Conservation (phyloP, 1,284 basidiomycete species). For the Hemileia vastatrix region DNA sequence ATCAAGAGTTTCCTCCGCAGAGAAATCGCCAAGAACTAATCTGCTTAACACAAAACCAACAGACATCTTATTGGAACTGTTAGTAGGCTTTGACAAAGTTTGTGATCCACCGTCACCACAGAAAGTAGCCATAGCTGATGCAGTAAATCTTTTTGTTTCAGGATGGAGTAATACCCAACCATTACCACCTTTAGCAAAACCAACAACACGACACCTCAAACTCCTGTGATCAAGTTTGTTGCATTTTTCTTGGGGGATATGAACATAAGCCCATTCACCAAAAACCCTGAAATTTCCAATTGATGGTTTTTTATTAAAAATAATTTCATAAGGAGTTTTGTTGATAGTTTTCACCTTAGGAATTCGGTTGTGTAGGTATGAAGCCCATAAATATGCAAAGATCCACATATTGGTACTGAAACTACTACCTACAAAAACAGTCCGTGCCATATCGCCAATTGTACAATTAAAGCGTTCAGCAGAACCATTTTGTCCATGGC, state of each 20-base stretch:
- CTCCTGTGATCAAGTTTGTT: not conserved
- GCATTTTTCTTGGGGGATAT: not conserved
- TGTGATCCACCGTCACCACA: too few relatives aligned
- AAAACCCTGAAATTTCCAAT: not conserved
- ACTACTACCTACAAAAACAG: not conserved
- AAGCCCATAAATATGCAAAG: not conserved
- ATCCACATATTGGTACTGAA: not conserved
- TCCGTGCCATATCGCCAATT: not conserved
- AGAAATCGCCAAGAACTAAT: too few relatives aligned
- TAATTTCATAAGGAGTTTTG: not conserved
- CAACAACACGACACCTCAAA: not conserved
- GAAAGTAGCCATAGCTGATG: not conserved
- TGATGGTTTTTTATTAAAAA: not conserved
- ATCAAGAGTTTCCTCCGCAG: too few relatives aligned
- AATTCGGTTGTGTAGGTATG: not conserved
- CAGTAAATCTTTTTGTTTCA: not conserved
- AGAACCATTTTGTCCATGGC: not conserved
- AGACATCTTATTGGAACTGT: too few relatives aligned
- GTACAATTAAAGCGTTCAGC: not conserved
- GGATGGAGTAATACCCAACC: not conserved
- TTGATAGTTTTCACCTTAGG: not conserved
- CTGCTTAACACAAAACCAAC: too few relatives aligned
- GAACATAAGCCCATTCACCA: not conserved
- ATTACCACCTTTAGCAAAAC: not conserved
- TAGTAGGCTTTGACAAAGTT: too few relatives aligned